Evolutionary conservation across 495 filamentous ascomycete genomes (phyloP).

Genomic region (Sordaria brevicollis): DNA sequence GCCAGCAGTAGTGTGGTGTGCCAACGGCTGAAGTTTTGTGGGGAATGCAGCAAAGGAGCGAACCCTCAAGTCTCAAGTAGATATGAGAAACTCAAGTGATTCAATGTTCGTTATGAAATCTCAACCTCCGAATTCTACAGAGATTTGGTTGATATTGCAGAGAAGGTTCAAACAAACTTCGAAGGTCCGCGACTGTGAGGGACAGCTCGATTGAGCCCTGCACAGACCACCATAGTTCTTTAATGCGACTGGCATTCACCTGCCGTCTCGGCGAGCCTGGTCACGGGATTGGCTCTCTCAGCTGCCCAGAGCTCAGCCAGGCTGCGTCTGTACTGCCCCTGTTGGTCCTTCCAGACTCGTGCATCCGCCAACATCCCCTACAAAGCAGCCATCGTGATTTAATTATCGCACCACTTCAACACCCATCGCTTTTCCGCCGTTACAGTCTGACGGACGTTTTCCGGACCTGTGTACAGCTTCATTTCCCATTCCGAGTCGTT

Average conservation of each 20-base stretch:
- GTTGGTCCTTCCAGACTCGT: background rate
- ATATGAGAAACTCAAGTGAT: too few relatives aligned
- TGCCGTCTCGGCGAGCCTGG: background rate
- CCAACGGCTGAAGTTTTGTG: background rate
- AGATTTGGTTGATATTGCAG: background rate
- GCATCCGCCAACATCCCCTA: background rate
- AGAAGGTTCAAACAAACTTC: background rate
- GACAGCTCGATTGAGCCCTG: background rate
- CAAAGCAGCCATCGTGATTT: background rate
- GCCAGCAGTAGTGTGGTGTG: background rate
- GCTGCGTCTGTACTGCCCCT: background rate
- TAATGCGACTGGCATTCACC: background rate
- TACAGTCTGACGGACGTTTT: background rate
- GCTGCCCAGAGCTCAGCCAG: background rate
- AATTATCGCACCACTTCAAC: background rate
- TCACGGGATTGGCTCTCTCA: background rate
- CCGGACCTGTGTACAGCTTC: background rate
- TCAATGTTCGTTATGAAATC: too few relatives aligned
- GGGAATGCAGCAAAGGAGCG: background rate
- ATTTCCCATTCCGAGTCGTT: background rate
- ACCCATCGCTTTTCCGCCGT: background rate
- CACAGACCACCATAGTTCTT: background rate
- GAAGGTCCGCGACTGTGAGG: background rate
- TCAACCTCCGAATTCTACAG: too few relatives aligned
- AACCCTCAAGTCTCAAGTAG: too few relatives aligned